A percentile compares a stretch with the other conserved stretches of the same genome.
These are phyloP conservation scores for Malania oleifera DNA, from an alignment of 164 flowering plant species.

Conservation along the genomic window DNA sequence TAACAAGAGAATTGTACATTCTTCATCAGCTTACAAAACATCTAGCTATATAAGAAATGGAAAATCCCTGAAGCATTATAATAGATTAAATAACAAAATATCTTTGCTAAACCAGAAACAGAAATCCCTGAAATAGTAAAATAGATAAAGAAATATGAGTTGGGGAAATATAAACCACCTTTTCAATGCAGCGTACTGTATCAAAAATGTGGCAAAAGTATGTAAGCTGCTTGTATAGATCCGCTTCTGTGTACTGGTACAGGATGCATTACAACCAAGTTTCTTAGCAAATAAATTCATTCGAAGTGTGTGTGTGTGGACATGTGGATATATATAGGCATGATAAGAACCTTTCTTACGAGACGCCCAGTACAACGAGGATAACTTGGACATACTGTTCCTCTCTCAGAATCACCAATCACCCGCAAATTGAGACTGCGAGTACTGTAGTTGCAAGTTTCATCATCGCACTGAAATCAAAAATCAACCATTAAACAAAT, in stretches of 20 bases:
- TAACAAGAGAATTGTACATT: background rate
- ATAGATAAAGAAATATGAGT: background rate
- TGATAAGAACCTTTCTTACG: slow-evolving; percentile 54
- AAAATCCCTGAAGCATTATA: no score
- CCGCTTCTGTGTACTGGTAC: slow-evolving; percentile 78
- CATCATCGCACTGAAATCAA: slow-evolving; percentile 83
- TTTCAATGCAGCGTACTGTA: slow-evolving; percentile 59
- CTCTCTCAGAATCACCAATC: slow-evolving; percentile 79
- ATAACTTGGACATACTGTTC: slow-evolving; percentile 88
- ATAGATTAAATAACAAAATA: background rate
- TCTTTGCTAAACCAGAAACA: no score
- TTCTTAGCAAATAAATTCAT: background rate
- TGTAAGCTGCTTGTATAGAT: slow-evolving; percentile 82
- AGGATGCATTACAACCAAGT: background rate
- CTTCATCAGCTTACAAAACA: background rate
- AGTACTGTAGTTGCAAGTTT: slow-evolving; percentile 82
- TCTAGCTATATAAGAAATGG: background rate
- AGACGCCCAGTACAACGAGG: slow-evolving; percentile 92
- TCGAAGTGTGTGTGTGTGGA: no score
- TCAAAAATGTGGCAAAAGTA: slow-evolving; percentile 83
- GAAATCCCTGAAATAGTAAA: no score
- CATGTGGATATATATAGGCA: background rate
- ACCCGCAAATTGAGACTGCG: slow-evolving; percentile 66
- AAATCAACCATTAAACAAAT: background rate
- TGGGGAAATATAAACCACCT: slow-evolving; percentile 37